A percentile compares a stretch with the other conserved stretches of the same genome.
These are phyloP conservation scores for Clavispora asparagi DNA, from an alignment of 805 yeast genomes.

Conservation along the genomic window DNA sequence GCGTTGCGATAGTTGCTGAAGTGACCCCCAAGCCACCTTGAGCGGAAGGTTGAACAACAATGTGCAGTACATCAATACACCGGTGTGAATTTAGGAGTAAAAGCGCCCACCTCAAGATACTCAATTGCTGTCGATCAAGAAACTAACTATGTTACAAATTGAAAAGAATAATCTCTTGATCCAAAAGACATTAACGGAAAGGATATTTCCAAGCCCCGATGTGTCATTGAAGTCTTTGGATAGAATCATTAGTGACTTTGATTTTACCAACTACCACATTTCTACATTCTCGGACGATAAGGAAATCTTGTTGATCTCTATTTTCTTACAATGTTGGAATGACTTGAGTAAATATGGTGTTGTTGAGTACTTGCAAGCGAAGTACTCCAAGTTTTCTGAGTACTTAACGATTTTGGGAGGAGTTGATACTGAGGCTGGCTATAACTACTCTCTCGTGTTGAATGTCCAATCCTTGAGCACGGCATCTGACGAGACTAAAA, in stretches of 20 bases:
- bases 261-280: conserved; percentile 89
- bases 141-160: conserved; percentile 64
- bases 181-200: conserved; percentile 73
- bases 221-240: conserved; percentile 49
- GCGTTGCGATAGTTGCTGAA: too few relatives aligned
- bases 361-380: conserved; percentile 44
- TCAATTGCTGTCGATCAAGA: neutral
- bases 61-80: neutral
- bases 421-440: conserved; percentile 63
- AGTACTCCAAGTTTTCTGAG: conserved; percentile 38
- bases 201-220: conserved; percentile 42
- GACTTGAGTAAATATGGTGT: conserved; percentile 71
- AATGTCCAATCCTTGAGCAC: conserved; percentile 42
- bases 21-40: too few relatives aligned
- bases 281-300: conserved; percentile 76
- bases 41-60: neutral
- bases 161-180: conserved; percentile 80
- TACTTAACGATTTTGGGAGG: conserved; percentile 28
- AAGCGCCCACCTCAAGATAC: neutral
- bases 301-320: conserved; percentile 57
- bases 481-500: conserved; percentile 43
- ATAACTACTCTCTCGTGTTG: conserved; percentile 70
- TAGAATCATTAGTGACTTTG: conserved; percentile 90
- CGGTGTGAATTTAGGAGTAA: conserved; percentile 1
- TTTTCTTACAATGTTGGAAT: conserved; percentile 70